Conservation (phyloP, 805 yeast genomes). For the Starmerella lactis-condensi region DNA sequence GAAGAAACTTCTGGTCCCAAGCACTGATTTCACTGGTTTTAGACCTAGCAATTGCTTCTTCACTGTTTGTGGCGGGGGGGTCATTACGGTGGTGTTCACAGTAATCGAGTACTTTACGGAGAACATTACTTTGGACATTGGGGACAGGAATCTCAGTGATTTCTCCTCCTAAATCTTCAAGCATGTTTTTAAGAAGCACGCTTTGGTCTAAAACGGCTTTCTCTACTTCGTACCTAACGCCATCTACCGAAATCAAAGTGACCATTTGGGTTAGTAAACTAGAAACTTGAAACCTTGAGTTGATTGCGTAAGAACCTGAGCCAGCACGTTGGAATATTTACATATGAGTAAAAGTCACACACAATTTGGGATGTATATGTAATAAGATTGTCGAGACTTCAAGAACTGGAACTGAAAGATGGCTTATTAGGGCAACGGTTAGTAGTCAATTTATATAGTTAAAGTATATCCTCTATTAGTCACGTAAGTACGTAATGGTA, state of each 20-base stretch:
- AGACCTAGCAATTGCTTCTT: slow-evolving; percentile 33
- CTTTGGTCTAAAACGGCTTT: slow-evolving; percentile 72
- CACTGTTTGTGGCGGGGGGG: slow-evolving; percentile 49
- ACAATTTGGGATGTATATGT: too few species aligned
- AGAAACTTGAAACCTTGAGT: too few species aligned
- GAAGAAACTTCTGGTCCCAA: slow-evolving; percentile 88
- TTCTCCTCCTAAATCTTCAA: slow-evolving; percentile 50
- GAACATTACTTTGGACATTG: slow-evolving; percentile 46
- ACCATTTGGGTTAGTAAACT: slow-evolving; percentile 6
- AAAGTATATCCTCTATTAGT: too few species aligned
- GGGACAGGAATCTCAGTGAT: slow-evolving; percentile 70
- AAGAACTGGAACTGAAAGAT: too few species aligned
- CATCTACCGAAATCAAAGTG: slow-evolving; percentile 14
- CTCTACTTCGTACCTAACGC: slow-evolving; percentile 17
- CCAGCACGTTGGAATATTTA: too few species aligned
- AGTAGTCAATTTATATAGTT: too few species aligned
- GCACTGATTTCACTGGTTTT: slow-evolving; percentile 83
- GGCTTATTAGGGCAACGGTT: too few species aligned
- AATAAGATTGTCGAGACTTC: too few species aligned
- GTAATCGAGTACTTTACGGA: slow-evolving; percentile 88
- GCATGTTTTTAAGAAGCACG: slow-evolving; percentile 65
- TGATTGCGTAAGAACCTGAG: too few species aligned
- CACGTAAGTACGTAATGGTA: too few species aligned
- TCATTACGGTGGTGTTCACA: slow-evolving; percentile 78
- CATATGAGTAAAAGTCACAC: too few species aligned